A percentile compares a stretch with the other conserved stretches of the same genome.
These are phyloP conservation scores for Corchorus olitorius DNA, from an alignment of 345 rosid genomes.

Conservation along the genomic window DNA sequence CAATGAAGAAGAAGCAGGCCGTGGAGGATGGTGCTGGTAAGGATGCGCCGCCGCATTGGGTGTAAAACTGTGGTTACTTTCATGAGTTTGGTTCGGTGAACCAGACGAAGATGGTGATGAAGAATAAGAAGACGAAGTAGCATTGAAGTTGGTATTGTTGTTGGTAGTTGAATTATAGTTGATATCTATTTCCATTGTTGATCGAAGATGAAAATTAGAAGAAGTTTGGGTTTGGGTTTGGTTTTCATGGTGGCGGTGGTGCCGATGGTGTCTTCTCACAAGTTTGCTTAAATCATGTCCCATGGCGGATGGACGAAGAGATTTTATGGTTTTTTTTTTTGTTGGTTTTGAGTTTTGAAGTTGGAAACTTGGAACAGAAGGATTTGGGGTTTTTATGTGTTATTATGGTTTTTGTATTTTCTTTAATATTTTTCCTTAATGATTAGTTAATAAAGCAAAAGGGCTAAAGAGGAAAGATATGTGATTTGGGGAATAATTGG, in stretches of 20 bases:
- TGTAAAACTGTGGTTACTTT: not conserved
- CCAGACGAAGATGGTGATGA: not conserved
- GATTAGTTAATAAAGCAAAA: no score
- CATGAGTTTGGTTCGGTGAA: not conserved
- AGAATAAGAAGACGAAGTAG: not conserved
- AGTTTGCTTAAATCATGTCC: constrained; percentile 14
- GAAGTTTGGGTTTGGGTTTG: not conserved
- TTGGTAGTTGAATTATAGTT: not conserved
- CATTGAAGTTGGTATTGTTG: not conserved
- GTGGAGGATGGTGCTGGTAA: no score
- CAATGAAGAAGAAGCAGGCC: not conserved
- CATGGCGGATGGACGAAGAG: not conserved
- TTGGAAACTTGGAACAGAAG: not conserved
- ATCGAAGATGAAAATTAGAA: not conserved
- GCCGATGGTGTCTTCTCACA: not conserved
- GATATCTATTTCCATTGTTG: not conserved
- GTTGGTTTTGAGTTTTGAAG: not conserved
- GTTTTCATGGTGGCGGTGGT: not conserved
- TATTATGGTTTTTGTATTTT: not conserved
- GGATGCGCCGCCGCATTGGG: not conserved
- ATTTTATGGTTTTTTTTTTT: not conserved
- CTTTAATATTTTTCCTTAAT: no score
- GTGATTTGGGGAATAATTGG: no score
- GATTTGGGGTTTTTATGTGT: constrained; percentile 9
- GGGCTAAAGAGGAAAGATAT: no score